Evolutionary conservation across 2,329 filamentous ascomycete genomes (phyloP).

Genomic region (Colletotrichum kahawae): DNA sequence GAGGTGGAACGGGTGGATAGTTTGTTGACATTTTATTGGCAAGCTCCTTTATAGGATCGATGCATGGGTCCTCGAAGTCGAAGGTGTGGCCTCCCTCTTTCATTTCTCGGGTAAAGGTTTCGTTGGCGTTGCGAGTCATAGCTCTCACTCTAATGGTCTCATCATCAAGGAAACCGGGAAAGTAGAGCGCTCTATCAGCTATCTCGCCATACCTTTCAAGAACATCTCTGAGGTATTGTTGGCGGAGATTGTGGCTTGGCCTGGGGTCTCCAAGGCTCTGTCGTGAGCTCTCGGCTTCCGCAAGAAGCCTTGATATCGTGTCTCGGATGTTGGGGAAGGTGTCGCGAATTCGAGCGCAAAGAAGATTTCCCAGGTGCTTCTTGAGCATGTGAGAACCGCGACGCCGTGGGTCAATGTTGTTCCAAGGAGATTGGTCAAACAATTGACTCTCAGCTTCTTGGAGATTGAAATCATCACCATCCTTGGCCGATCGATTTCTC

Average conservation of each 20-base stretch:
- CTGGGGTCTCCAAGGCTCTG: constrained; percentile 31
- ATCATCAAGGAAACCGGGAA: constrained; percentile 26
- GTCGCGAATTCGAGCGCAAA: constrained; percentile 37
- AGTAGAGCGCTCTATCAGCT: constrained; percentile 25
- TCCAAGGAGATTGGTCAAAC: constrained; percentile 34
- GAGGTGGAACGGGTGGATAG: no score
- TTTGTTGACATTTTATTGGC: neutral
- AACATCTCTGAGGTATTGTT: constrained; percentile 29
- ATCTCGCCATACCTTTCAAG: constrained; percentile 27
- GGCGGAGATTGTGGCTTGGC: constrained; percentile 24
- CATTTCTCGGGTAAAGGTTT: constrained; percentile 33
- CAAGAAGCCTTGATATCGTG: constrained; percentile 26
- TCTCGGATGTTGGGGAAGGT: constrained; percentile 35
- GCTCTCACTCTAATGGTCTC: constrained; percentile 3
- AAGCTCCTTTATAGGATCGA: neutral
- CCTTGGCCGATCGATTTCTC: constrained; percentile 32
- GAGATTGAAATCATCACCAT: constrained; percentile 29
- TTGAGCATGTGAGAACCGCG: constrained; percentile 34
- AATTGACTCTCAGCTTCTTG: constrained; percentile 29
- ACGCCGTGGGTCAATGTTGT: constrained; percentile 24
- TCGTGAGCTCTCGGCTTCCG: constrained; percentile 10
- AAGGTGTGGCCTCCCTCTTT: neutral
- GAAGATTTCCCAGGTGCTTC: constrained; percentile 30
- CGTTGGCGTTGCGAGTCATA: constrained; percentile 22
- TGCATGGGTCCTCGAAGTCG: no score